Evolutionary conservation across 371 early-diverging fungal species (phyloP).

Genomic region (Rhizopus microsporus): DNA sequence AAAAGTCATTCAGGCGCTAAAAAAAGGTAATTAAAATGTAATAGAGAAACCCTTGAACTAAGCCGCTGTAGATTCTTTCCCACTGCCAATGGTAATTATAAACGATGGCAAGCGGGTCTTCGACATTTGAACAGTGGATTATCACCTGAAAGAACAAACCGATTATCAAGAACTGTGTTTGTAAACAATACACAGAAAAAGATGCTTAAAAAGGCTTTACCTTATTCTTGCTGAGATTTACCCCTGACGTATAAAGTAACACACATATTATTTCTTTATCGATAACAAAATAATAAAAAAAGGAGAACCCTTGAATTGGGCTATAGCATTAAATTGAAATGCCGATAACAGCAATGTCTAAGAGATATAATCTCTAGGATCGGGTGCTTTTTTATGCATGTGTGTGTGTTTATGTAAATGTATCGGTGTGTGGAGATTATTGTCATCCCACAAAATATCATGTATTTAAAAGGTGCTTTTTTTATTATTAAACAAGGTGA

Average conservation of each 20-base stretch:
- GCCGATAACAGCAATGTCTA: background rate
- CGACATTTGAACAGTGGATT: slow-evolving; percentile 52
- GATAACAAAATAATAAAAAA: background rate
- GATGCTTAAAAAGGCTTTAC: slow-evolving; percentile 49
- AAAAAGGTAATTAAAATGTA: slow-evolving; percentile 35
- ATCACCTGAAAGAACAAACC: slow-evolving; percentile 47
- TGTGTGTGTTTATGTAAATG: too few species aligned
- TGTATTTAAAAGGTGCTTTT: too few species aligned
- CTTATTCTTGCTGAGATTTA: slow-evolving; percentile 36
- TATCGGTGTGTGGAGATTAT: too few species aligned
- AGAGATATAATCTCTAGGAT: too few species aligned
- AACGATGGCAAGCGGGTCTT: slow-evolving; percentile 54
- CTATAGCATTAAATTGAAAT: too few species aligned
- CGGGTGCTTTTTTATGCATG: background rate
- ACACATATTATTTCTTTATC: background rate
- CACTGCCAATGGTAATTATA: slow-evolving; percentile 46
- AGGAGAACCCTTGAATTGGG: background rate
- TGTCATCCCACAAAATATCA: too few species aligned
- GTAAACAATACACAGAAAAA: slow-evolving; percentile 47
- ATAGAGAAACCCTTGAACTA: background rate
- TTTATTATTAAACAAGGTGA: too few species aligned
- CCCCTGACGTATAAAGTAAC: background rate
- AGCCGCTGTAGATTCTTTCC: slow-evolving; percentile 38
- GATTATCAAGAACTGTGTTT: slow-evolving; percentile 37
- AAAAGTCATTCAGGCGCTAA: slow-evolving; percentile 56